Evolutionary conservation across 1,139 yeast species (phyloP).

Genomic region (Saccharomyces uvarum): DNA sequence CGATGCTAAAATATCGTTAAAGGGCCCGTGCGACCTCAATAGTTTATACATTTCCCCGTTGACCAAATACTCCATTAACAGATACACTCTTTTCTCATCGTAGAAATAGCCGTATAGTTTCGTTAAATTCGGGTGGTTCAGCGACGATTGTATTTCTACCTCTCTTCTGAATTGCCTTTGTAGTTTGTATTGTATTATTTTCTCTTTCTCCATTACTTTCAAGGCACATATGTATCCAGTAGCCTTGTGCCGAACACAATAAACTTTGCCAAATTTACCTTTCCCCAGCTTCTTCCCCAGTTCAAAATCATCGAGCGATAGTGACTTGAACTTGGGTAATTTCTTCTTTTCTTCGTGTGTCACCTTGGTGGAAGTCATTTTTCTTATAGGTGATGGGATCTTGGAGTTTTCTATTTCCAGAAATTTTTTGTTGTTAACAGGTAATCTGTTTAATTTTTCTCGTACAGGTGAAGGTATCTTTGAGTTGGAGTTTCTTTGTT

Average conservation of each 20-base stretch:
- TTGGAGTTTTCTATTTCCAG: neutral
- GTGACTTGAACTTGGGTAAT: slow-evolving; percentile 4
- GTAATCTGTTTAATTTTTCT: neutral
- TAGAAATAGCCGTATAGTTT: slow-evolving; percentile 79
- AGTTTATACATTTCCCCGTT: slow-evolving; percentile 81
- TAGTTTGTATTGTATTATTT: slow-evolving; percentile 65
- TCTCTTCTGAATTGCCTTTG: slow-evolving; percentile 86
- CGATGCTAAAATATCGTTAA: slow-evolving; percentile 67
- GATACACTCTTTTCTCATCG: slow-evolving; percentile 70
- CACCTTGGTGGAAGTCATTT: neutral
- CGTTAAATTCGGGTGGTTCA: slow-evolving; percentile 73
- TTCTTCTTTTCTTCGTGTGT: neutral
- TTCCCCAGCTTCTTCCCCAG: slow-evolving; percentile 84
- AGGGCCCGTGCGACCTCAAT: slow-evolving; percentile 55
- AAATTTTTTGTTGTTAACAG: neutral
- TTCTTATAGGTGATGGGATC: neutral
- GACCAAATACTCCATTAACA: slow-evolving; percentile 76
- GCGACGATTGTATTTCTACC: slow-evolving; percentile 77
- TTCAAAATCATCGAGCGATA: slow-evolving; percentile 56
- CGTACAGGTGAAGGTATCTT: slow-evolving; percentile 12
- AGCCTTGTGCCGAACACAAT: slow-evolving; percentile 70
- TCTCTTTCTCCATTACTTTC: slow-evolving; percentile 82
- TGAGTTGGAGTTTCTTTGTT: slow-evolving; percentile 7
- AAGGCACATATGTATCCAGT: slow-evolving; percentile 82
- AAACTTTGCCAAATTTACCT: slow-evolving; percentile 89